These are phyloP conservation scores for Aotearoamyces nothofagi DNA, from an alignment of 2,329 filamentous ascomycete species.

Conservation along the genomic window DNA sequence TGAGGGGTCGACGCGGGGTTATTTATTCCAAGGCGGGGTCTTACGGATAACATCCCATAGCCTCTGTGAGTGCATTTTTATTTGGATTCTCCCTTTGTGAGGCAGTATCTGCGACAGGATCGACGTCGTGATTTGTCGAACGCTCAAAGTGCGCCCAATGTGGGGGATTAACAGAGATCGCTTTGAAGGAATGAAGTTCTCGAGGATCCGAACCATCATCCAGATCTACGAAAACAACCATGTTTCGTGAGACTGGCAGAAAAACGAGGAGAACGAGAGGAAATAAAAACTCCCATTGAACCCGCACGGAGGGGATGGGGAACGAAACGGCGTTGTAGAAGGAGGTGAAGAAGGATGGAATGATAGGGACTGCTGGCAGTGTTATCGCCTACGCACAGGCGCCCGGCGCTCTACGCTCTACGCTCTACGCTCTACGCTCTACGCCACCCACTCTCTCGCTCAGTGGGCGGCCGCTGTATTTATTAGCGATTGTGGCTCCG, in stretches of 20 bases:
- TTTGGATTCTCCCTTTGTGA: constrained; percentile 25
- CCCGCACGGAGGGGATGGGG: not conserved
- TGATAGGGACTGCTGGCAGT: too few species aligned
- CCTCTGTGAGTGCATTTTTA: constrained; percentile 42
- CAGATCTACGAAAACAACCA: constrained; percentile 19
- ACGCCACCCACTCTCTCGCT: too few species aligned
- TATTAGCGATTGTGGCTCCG: too few species aligned
- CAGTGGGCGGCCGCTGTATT: too few species aligned
- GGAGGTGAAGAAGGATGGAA: too few species aligned
- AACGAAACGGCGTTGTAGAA: too few species aligned
- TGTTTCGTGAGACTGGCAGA: constrained; percentile 4
- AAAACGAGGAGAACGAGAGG: not conserved
- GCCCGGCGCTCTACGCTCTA: too few species aligned
- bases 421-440: too few species aligned
- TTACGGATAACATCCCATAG: constrained; percentile 53
- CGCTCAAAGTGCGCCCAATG: constrained; percentile 9
- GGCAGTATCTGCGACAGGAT: not conserved
- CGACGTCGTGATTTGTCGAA: not conserved
- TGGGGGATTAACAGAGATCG: not conserved
- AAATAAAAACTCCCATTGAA: not conserved
- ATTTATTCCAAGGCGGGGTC: constrained; percentile 22
- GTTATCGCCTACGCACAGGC: too few species aligned
- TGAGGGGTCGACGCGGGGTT: too few species aligned
- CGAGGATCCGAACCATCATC: constrained; percentile 13
- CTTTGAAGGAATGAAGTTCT: too few species aligned